These are phyloP conservation scores for Alternaria consortialis DNA, from an alignment of 2,329 filamentous ascomycete species.

Conservation along the genomic window DNA sequence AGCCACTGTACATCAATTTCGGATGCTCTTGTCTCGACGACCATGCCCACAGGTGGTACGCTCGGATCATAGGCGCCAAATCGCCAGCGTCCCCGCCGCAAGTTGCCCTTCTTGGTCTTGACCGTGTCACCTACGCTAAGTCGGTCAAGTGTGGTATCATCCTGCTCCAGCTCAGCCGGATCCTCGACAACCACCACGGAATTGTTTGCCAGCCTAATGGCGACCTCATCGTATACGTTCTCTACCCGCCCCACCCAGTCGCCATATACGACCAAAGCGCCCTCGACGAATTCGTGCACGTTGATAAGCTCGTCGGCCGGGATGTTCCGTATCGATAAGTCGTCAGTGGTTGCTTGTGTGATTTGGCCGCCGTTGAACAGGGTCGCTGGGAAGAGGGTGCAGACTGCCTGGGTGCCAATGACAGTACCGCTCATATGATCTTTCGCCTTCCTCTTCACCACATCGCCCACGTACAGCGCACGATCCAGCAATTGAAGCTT, in stretches of 20 bases:
- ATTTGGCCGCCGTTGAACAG: slow-evolving; percentile 37
- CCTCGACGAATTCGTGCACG: slow-evolving; percentile 58
- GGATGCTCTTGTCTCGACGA: slow-evolving; percentile 60
- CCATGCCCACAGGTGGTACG: slow-evolving; percentile 59
- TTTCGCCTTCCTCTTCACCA: slow-evolving; percentile 60
- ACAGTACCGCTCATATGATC: slow-evolving; percentile 65
- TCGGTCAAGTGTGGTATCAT: slow-evolving; percentile 47
- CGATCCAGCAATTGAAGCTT: slow-evolving; percentile 63
- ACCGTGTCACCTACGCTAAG: slow-evolving; percentile 61
- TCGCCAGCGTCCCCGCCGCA: slow-evolving; percentile 63
- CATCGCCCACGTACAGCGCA: slow-evolving; percentile 63
- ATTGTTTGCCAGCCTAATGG: slow-evolving; percentile 61
- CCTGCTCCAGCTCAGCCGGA: slow-evolving; percentile 52
- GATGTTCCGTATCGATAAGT: slow-evolving; percentile 52
- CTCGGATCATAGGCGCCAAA: slow-evolving; percentile 62
- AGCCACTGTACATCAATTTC: slow-evolving; percentile 63
- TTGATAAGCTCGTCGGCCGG: slow-evolving; percentile 57
- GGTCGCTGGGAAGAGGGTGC: slow-evolving; percentile 54
- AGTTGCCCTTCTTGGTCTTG: slow-evolving; percentile 61
- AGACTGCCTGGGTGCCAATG: slow-evolving; percentile 58
- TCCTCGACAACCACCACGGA: slow-evolving; percentile 63
- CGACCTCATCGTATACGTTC: slow-evolving; percentile 59
- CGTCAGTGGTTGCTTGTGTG: slow-evolving; percentile 36
- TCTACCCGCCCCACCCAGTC: slow-evolving; percentile 66
- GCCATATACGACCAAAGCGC: slow-evolving; percentile 63